phyloP scores from a whole-genome alignment of 1,139 yeast genomes.

The Diutina scorzettiae region DNA sequence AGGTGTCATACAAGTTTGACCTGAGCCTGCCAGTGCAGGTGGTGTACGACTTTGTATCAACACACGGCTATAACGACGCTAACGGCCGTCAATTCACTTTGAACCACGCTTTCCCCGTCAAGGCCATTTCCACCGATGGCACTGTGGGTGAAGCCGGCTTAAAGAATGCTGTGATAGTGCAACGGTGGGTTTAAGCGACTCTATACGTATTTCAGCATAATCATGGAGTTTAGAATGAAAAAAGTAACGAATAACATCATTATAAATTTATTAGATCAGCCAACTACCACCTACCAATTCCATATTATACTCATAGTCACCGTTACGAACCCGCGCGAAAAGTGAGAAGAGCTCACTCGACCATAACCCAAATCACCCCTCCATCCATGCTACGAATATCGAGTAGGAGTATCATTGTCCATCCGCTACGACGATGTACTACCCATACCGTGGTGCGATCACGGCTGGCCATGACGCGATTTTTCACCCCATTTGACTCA shows the following conservation, averaged over 20 bases:
- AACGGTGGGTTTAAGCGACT: too few relatives aligned
- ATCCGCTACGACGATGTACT: too few relatives aligned
- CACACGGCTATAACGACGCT: slow-evolving; percentile 28
- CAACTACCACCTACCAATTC: too few relatives aligned
- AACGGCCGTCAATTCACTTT: slow-evolving; percentile 44
- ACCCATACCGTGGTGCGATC: too few relatives aligned
- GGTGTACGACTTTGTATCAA: slow-evolving; percentile 58
- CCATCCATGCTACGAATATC: background rate
- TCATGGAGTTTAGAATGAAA: too few relatives aligned
- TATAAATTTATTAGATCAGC: too few relatives aligned
- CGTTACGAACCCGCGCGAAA: background rate
- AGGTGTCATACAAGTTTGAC: slow-evolving; percentile 52
- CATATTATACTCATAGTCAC: too few relatives aligned
- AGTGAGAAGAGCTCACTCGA: background rate
- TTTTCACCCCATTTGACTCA: background rate
- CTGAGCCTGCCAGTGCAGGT: slow-evolving; percentile 53
- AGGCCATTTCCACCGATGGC: slow-evolving; percentile 48
- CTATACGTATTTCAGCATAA: too few relatives aligned
- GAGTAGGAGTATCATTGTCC: background rate
- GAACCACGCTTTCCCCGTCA: slow-evolving; percentile 77
- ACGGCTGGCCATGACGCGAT: background rate
- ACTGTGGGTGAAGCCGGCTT: slow-evolving; percentile 68
- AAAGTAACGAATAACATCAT: too few relatives aligned
- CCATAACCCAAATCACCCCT: background rate
- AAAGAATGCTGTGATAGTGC: slow-evolving; percentile 80